Evolutionary conservation across 805 yeast species (phyloP).

Genomic region (Kuraishia piskuri): DNA sequence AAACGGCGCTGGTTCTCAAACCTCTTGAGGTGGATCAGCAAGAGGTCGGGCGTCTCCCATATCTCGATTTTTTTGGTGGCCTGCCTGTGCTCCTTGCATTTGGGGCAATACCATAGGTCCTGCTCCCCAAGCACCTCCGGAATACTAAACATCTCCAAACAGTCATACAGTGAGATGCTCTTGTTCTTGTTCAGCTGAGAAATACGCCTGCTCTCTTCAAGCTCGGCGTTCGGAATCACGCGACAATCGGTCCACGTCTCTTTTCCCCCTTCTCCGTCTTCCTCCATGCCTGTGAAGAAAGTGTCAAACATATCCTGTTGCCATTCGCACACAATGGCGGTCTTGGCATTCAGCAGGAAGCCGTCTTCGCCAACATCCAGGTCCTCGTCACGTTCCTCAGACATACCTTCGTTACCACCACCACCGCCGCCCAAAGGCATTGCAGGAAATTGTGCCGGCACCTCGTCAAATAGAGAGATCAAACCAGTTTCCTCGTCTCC

Average conservation of each 20-base stretch:
- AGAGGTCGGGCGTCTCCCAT: constrained; percentile 90
- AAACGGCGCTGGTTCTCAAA: constrained; percentile 78
- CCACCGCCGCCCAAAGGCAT: background rate
- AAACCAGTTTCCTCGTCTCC: background rate
- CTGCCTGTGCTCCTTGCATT: constrained; percentile 79
- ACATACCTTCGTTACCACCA: constrained; percentile 7
- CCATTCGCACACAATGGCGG: constrained; percentile 64
- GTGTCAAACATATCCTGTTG: constrained; percentile 33
- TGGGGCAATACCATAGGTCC: constrained; percentile 92
- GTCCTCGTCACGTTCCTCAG: constrained; percentile 5
- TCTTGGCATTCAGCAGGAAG: constrained; percentile 21
- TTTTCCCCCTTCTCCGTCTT: constrained; percentile 34
- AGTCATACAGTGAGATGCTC: constrained; percentile 58
- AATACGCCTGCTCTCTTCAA: constrained; percentile 36
- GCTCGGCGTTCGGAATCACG: constrained; percentile 41
- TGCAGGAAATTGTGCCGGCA: background rate
- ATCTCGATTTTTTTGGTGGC: constrained; percentile 87
- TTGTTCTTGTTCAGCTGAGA: constrained; percentile 20
- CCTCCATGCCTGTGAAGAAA: constrained; percentile 42
- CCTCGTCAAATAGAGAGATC: background rate
- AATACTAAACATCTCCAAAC: constrained; percentile 63
- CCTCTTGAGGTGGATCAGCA: constrained; percentile 84
- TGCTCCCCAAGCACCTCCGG: constrained; percentile 83
- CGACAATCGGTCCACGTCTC: constrained; percentile 52
- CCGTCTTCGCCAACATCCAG: constrained; percentile 8